A percentile compares a stretch with the other conserved stretches of the same genome.
phyloP scores from a whole-genome alignment of 345 rosid species.

The Melaleuca quinquenervia region DNA sequence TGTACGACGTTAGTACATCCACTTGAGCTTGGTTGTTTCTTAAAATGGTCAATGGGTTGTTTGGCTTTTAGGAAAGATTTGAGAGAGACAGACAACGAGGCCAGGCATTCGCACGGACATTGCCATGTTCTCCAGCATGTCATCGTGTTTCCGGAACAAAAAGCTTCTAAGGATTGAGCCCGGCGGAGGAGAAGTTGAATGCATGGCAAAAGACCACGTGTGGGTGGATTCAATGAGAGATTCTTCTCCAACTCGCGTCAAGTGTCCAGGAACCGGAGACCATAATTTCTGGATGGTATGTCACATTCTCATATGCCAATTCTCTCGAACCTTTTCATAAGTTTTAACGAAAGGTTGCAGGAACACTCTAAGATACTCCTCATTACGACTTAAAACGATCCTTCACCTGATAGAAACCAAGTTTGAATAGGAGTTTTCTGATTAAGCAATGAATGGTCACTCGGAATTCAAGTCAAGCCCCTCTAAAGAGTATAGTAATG shows the following conservation, averaged over 20 bases:
- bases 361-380: neutral
- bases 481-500: neutral
- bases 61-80: neutral
- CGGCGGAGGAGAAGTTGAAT: neutral
- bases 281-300: conserved; percentile 63
- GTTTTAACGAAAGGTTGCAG: neutral
- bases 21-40: neutral
- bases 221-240: conserved; percentile 62
- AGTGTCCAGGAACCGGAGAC: conserved; percentile 19
- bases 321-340: neutral
- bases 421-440: neutral
- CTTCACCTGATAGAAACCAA: neutral
- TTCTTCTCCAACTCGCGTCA: conserved; percentile 73
- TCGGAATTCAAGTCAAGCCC: neutral
- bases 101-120: fast-evolving
- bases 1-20: neutral
- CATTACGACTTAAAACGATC: neutral
- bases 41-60: neutral
- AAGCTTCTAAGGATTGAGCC: neutral
- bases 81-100: neutral
- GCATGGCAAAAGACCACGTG: neutral
- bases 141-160: neutral
- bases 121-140: neutral
- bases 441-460: neutral
- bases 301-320: neutral